Conservation (phyloP, 1,284 basidiomycete species). For the Gymnopus androsaceus region DNA sequence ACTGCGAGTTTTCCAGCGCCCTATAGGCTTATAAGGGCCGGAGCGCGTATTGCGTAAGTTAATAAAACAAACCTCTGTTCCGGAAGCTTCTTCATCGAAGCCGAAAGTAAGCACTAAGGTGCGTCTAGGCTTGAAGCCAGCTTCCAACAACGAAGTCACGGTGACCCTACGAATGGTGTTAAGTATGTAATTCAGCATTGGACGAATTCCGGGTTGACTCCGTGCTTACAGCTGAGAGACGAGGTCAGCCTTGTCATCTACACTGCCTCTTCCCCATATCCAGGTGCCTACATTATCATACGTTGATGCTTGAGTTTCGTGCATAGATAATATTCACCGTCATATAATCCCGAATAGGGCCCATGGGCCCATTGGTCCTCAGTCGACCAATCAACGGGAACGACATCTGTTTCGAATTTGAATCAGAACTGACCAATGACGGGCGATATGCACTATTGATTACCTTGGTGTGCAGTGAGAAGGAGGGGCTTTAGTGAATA, state of each 20-base stretch:
- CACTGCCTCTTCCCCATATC: constrained; percentile 66
- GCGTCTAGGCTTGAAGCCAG: constrained; percentile 45
- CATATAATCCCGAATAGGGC: constrained; percentile 52
- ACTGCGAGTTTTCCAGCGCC: constrained; percentile 44
- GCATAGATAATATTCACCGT: constrained; percentile 31
- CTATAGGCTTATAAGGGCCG: constrained; percentile 6
- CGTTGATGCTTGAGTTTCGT: neutral
- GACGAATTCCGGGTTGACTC: neutral
- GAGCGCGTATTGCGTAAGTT: neutral
- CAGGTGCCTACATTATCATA: constrained; percentile 37
- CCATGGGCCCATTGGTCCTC: constrained; percentile 51
- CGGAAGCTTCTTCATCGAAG: constrained; percentile 60
- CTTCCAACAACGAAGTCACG: constrained; percentile 43
- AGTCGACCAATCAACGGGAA: constrained; percentile 58
- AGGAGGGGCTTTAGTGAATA: constrained; percentile 58
- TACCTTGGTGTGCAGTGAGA: constrained; percentile 51
- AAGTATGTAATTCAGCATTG: neutral
- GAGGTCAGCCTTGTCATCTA: constrained; percentile 64
- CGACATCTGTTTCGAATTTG: constrained; percentile 45
- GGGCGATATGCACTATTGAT: constrained; percentile 36
- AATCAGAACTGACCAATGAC: constrained; percentile 17
- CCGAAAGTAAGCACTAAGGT: constrained; percentile 57
- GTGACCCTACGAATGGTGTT: constrained; percentile 29
- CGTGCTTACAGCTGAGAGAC: constrained; percentile 55
- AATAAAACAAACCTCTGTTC: constrained; percentile 28